Evolutionary conservation across 345 rosid species (phyloP).

Genomic region (Citrus maxima): DNA sequence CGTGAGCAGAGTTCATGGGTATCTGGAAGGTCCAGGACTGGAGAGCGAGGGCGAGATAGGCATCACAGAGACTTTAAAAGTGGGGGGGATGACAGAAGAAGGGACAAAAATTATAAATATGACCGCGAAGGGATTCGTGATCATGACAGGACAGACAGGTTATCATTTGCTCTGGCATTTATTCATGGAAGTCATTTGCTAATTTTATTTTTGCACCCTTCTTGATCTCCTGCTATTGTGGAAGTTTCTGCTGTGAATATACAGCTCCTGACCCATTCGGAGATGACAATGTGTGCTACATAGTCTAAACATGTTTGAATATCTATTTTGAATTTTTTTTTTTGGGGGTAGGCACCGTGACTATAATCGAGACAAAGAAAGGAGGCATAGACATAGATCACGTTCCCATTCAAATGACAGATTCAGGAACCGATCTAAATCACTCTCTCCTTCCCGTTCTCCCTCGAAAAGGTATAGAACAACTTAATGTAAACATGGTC

Average conservation of each 20-base stretch:
- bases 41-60: conserved; percentile 10
- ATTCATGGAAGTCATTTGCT: not conserved
- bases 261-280: not conserved
- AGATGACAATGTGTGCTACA: not conserved
- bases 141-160: conserved; percentile 26
- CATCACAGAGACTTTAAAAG: conserved; percentile 12
- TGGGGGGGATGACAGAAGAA: conserved; percentile 11
- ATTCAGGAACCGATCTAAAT: conserved; percentile 20
- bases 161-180: not conserved
- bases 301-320: not conserved
- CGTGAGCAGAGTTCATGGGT: conserved; percentile 10
- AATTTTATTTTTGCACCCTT: not conserved
- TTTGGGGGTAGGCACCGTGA: conserved; percentile 13
- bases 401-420: conserved; percentile 15
- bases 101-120: conserved; percentile 15
- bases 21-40: conserved; percentile 17
- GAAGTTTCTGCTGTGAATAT: not conserved
- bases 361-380: conserved; percentile 19
- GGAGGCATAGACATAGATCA: conserved; percentile 19
- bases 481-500: not conserved
- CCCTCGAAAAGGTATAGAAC: conserved; percentile 22
- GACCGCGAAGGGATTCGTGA: conserved; percentile 7
- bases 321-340: not conserved
- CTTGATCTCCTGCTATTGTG: not conserved
- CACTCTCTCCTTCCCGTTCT: conserved; percentile 26